Base-by-base conservation (phyloP, 169 alveolate species). In the Plasmodium billcollinsi region DNA sequence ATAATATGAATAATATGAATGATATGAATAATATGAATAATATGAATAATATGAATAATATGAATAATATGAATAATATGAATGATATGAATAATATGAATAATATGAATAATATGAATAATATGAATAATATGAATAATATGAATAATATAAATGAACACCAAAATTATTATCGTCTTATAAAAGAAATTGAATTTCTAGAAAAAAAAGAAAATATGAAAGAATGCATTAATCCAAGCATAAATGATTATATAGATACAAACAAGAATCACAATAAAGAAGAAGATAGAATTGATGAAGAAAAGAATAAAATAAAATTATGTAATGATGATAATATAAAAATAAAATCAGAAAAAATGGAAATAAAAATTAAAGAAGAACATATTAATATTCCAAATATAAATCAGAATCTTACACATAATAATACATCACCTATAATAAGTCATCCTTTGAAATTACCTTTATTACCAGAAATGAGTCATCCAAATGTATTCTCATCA, bases 101-200 rank as follows among this genome's bases (percentile, higher is more conserved):
- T 15, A n/a, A 59, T 59, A 15, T 24, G 7, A 45, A n/a, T 4
- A 20, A 47, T 21, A 69, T 24, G 8, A 49, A 56, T 7, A 14
- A 29, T 18, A 18, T 26, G 47, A 58, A 26, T 15, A 4, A 67
- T 12, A 18, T 26, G 18, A 18, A 26, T 29, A 11, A 15, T n/a
- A 83, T 1, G 69, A 83, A 20, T 21, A 67, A 33, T 12, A 39
- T 52, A 7, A 69, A 63, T 14, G 90, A 63, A 5, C 90, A 80
- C 54, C 85, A 69, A 80, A 80, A 69, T 67, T 80, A 80, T 49
- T 80, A 80, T 56, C 69, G 70, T 39, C 63, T 80, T 9, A 80
- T 80, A 67, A 80, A 62, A 69, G 90, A 80, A 80, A 80, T 80
- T 4, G 83, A 80, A 61, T 52, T n/a, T 69, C 58, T 80, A 18